phyloP scores from a whole-genome alignment of 2,329 filamentous ascomycete genomes.

The Akanthomyces dipterigenus region DNA sequence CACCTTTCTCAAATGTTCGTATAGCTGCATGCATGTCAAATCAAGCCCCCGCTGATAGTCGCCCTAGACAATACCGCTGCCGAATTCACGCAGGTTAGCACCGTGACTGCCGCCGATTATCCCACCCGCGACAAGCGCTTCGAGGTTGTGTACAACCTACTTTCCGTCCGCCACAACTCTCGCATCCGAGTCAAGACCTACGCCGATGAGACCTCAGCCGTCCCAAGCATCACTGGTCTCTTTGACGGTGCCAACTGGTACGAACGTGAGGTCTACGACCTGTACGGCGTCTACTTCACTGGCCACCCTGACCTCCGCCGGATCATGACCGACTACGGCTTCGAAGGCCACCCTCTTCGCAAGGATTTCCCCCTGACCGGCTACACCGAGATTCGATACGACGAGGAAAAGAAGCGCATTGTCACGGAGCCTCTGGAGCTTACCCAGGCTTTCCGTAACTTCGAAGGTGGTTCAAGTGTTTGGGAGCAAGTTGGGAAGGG shows the following conservation, averaged over 20 bases:
- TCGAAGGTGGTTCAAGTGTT: slow-evolving; percentile 75
- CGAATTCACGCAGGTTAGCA: slow-evolving; percentile 89
- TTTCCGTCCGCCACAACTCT: slow-evolving; percentile 92
- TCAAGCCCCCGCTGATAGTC: not conserved
- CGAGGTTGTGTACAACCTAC: slow-evolving; percentile 95
- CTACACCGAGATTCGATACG: slow-evolving; percentile 96
- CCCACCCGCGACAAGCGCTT: slow-evolving; percentile 93
- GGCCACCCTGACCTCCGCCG: slow-evolving; percentile 91
- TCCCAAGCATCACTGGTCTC: slow-evolving; percentile 78
- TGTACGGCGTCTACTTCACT: slow-evolving; percentile 95
- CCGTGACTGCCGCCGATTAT: slow-evolving; percentile 92
- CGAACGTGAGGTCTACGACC: slow-evolving; percentile 93
- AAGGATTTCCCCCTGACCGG: slow-evolving; percentile 98
- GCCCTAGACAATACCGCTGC: slow-evolving; percentile 80
- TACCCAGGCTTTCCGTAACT: slow-evolving; percentile 97
- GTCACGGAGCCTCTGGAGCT: slow-evolving; percentile 96
- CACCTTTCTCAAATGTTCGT: slow-evolving; percentile 76
- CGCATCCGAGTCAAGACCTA: slow-evolving; percentile 98
- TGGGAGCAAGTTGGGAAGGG: slow-evolving; percentile 64
- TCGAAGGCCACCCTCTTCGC: slow-evolving; percentile 92
- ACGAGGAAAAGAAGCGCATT: slow-evolving; percentile 99
- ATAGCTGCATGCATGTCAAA: not conserved
- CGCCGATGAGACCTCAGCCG: slow-evolving; percentile 88
- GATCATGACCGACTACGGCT: slow-evolving; percentile 99
- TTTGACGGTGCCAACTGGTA: slow-evolving; percentile 99